These are phyloP conservation scores for Arthromyces matolae DNA, from an alignment of 768 basidiomycete species.

Conservation along the genomic window DNA sequence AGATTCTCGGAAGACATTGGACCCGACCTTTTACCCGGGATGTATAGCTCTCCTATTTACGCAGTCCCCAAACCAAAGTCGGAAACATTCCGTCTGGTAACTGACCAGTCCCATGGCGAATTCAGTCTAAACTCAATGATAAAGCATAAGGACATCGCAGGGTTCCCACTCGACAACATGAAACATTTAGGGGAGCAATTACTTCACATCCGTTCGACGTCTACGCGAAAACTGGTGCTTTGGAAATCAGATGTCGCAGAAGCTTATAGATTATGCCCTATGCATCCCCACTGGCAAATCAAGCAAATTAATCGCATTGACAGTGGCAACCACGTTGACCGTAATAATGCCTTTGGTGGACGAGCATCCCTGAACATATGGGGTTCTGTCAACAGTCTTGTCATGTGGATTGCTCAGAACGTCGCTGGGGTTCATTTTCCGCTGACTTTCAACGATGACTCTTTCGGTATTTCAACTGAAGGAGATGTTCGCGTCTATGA, in stretches of 20 bases:
- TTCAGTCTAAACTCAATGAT: not conserved
- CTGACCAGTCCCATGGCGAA: not conserved
- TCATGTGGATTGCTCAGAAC: too few species aligned
- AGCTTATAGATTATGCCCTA: slow-evolving; percentile 31
- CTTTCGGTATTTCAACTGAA: slow-evolving; percentile 19
- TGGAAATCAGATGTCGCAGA: slow-evolving; percentile 38
- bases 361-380: slow-evolving; percentile 25
- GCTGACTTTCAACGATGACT: slow-evolving; percentile 32
- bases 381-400: slow-evolving; percentile 21
- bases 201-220: not conserved
- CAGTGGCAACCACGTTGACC: slow-evolving; percentile 27
- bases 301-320: too few species aligned
- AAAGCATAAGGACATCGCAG: not conserved
- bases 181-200: not conserved
- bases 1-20: not conserved
- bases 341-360: slow-evolving; percentile 28
- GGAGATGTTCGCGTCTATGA: slow-evolving; percentile 22
- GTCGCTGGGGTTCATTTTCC: slow-evolving; percentile 12
- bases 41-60: not conserved
- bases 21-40: not conserved
- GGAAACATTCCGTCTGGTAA: not conserved
- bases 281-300: slow-evolving; percentile 28
- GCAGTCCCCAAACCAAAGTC: not conserved
- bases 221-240: slow-evolving; percentile 10
- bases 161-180: not conserved